Percentiles rank a stretch among this genome's conserved stretches.
Conservation (phyloP, 208 protist genomes). For the Acanthamoeba polyphaga region DNA sequence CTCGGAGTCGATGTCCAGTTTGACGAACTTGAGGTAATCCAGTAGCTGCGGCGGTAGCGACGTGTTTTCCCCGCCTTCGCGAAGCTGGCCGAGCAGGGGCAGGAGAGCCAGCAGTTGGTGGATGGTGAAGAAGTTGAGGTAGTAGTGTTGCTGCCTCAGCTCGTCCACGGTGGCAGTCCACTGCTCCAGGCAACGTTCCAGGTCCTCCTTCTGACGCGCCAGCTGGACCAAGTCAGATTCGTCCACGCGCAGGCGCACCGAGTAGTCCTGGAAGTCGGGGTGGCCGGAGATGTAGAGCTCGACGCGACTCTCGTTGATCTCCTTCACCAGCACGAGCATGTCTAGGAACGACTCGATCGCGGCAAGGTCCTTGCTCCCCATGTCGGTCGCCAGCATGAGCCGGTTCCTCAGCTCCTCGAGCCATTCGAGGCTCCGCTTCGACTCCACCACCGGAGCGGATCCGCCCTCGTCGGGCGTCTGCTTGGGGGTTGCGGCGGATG, state of each 20-base stretch:
- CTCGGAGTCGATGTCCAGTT: conserved; percentile 24
- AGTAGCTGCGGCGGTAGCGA: background rate
- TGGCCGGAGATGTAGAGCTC: conserved; percentile 49
- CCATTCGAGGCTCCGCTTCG: conserved; percentile 22
- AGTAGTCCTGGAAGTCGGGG: conserved; percentile 51
- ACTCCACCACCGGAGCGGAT: background rate
- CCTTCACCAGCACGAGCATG: conserved; percentile 30
- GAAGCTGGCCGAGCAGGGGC: background rate
- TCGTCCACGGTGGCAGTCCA: background rate
- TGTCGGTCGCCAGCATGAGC: conserved; percentile 65
- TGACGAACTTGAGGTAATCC: conserved; percentile 24
- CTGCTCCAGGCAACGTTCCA: background rate
- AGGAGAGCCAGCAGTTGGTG: conserved; percentile 61
- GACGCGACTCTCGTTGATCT: conserved; percentile 35
- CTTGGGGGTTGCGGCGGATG: background rate
- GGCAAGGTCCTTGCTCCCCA: conserved; percentile 1
- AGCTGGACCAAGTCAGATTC: background rate
- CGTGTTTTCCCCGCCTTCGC: background rate
- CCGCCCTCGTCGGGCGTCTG: background rate
- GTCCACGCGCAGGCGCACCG: background rate
- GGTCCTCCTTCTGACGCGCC: background rate
- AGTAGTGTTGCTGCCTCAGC: conserved; percentile 51
- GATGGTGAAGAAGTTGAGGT: conserved; percentile 72
- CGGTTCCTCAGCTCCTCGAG: conserved; percentile 63
- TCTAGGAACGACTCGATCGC: conserved; percentile 11